These are phyloP conservation scores for Aureobasidium sp. DNA, from an alignment of 2,329 filamentous ascomycete genomes.

Conservation along the genomic window DNA sequence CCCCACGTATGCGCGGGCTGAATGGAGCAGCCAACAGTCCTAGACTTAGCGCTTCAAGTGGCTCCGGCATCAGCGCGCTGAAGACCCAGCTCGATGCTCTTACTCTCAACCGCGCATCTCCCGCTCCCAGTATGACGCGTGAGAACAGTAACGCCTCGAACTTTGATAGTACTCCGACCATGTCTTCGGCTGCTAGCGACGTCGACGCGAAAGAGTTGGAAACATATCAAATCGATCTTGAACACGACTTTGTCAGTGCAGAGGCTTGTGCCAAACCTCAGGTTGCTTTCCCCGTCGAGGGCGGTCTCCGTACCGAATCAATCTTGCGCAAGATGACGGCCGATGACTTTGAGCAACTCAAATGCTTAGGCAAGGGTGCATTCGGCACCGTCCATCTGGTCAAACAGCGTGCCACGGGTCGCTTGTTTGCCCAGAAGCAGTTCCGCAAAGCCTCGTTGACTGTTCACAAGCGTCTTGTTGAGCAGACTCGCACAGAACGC, in stretches of 20 bases:
- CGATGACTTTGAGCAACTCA: constrained; percentile 81
- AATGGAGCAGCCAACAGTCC: constrained; percentile 47
- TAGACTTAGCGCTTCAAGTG: constrained; percentile 30
- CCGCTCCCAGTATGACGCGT: constrained; percentile 41
- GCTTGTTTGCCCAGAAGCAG: constrained; percentile 94
- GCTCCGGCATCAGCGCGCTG: constrained; percentile 67
- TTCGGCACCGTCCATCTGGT: constrained; percentile 94
- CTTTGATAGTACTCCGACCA: constrained; percentile 44
- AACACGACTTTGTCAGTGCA: constrained; percentile 73
- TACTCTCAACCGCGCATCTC: constrained; percentile 55
- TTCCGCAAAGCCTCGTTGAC: constrained; percentile 95
- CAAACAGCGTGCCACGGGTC: constrained; percentile 78
- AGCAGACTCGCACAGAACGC: constrained; percentile 96
- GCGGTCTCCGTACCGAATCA: constrained; percentile 47
- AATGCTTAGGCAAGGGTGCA: constrained; percentile 90
- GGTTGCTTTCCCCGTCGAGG: constrained; percentile 41
- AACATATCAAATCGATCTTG: constrained; percentile 77
- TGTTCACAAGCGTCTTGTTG: constrained; percentile 89
- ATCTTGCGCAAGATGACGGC: constrained; percentile 76
- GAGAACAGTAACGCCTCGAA: constrained; percentile 29
- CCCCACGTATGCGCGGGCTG: constrained; percentile 34
- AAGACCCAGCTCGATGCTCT: constrained; percentile 75
- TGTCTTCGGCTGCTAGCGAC: constrained; percentile 51
- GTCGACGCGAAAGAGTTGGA: constrained; percentile 66
- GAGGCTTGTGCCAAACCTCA: constrained; percentile 39